Conservation (phyloP, 2,329 filamentous ascomycete species). For the Pochonia chlamydosporia region DNA sequence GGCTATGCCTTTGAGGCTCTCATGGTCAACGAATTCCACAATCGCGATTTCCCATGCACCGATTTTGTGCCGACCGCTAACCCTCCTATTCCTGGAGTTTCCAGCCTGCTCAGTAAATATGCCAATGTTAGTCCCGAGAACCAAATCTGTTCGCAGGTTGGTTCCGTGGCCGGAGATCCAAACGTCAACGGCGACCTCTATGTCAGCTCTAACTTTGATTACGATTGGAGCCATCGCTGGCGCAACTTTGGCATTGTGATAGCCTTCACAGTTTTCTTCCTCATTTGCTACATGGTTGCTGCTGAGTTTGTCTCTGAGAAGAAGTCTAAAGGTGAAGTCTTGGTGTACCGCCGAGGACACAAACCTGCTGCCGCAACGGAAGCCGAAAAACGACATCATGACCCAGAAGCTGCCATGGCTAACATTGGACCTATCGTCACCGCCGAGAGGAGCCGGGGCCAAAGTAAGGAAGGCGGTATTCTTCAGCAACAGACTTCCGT, state of each 20-base stretch:
- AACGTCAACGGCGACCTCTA: constrained; percentile 54
- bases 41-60: constrained; percentile 51
- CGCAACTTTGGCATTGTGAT: constrained; percentile 66
- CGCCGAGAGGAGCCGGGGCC: constrained; percentile 31
- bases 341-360: constrained; percentile 68
- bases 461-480: constrained; percentile 34
- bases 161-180: constrained; percentile 45
- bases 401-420: constrained; percentile 47
- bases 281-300: constrained; percentile 54
- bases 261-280: constrained; percentile 58
- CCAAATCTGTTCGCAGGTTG: constrained; percentile 53
- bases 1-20: constrained; percentile 76
- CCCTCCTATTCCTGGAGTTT: background rate
- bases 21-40: constrained; percentile 77
- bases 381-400: constrained; percentile 57
- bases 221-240: constrained; percentile 57
- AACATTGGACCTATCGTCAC: constrained; percentile 44
- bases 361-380: constrained; percentile 50
- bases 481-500: constrained; percentile 60
- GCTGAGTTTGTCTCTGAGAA: constrained; percentile 60
- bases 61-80: constrained; percentile 36
- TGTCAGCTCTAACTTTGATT: constrained; percentile 47
- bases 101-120: constrained; percentile 14
- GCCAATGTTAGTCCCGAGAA: constrained; percentile 27
- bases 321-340: constrained; percentile 71